These are phyloP conservation scores for Psilocybe mexicana DNA, from an alignment of 1,284 basidiomycete genomes.

Conservation along the genomic window DNA sequence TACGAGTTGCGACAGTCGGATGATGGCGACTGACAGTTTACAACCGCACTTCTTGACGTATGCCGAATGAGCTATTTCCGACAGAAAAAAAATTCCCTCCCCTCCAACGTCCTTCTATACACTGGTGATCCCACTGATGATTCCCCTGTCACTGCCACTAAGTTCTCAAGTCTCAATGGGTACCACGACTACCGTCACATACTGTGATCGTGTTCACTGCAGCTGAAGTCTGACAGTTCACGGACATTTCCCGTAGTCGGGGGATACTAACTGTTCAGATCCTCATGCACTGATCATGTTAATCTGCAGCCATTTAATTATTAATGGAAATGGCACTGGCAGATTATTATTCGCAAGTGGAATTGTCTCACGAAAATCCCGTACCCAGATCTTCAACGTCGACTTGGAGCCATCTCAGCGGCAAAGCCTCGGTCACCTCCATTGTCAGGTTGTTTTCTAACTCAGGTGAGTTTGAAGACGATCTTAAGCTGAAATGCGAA, in stretches of 20 bases:
- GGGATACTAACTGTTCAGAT: neutral
- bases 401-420: too few species aligned
- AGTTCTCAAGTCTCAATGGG: neutral
- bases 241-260: neutral
- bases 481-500: too few species aligned
- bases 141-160: neutral
- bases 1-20: neutral
- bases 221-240: neutral
- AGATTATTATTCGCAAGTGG: too few species aligned
- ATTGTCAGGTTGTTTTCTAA: too few species aligned
- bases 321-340: too few species aligned
- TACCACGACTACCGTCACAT: neutral
- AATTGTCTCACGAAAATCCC: too few species aligned
- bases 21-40: neutral
- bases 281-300: too few species aligned
- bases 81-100: neutral
- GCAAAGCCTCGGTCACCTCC: too few species aligned
- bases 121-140: neutral
- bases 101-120: too few species aligned
- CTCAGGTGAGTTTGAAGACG: too few species aligned
- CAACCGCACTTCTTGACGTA: neutral
- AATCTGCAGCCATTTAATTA: too few species aligned
- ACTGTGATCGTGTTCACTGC: neutral
- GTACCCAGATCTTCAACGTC: too few species aligned
- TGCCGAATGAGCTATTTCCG: neutral